These are phyloP conservation scores for Closterium sp. DNA, from an alignment of 139 green algal genomes.

Conservation along the genomic window DNA sequence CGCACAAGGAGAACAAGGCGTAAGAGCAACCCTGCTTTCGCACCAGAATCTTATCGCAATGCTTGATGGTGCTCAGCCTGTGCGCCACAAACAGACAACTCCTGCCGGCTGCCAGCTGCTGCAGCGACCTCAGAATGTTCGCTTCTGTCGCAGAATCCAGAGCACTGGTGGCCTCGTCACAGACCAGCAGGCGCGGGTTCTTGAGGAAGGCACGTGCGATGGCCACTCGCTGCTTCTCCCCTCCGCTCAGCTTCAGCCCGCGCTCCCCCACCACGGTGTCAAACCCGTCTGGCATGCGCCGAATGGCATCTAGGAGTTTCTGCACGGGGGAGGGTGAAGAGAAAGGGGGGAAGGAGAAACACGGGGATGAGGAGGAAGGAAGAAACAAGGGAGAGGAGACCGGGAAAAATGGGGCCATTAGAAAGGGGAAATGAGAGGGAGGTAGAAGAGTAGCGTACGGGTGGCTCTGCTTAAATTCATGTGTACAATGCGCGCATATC, in stretches of 20 bases:
- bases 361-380: not conserved
- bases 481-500: too few relatives aligned
- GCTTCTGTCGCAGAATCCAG: constrained; percentile 83
- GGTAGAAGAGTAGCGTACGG: not conserved
- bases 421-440: not conserved
- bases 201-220: constrained; percentile 83
- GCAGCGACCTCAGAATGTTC: constrained; percentile 64
- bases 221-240: constrained; percentile 94
- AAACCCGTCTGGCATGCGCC: constrained; percentile 86
- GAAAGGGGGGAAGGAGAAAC: not conserved
- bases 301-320: constrained; percentile 81
- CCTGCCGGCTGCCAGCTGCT: constrained; percentile 60
- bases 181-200: constrained; percentile 78
- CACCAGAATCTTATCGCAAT: constrained; percentile 77
- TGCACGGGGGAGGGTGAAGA: not conserved
- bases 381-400: not conserved
- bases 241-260: constrained; percentile 81
- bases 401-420: not conserved
- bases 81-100: constrained; percentile 94
- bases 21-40: not conserved
- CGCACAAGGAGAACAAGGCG: not conserved
- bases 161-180: constrained; percentile 83
- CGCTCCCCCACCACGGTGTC: constrained; percentile 88
- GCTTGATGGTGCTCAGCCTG: constrained; percentile 78
- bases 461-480: too few relatives aligned